A percentile compares a stretch with the other conserved stretches of the same genome.
Evolutionary conservation across 2,329 filamentous ascomycete species (phyloP).

Genomic region (Xylaria sp.): DNA sequence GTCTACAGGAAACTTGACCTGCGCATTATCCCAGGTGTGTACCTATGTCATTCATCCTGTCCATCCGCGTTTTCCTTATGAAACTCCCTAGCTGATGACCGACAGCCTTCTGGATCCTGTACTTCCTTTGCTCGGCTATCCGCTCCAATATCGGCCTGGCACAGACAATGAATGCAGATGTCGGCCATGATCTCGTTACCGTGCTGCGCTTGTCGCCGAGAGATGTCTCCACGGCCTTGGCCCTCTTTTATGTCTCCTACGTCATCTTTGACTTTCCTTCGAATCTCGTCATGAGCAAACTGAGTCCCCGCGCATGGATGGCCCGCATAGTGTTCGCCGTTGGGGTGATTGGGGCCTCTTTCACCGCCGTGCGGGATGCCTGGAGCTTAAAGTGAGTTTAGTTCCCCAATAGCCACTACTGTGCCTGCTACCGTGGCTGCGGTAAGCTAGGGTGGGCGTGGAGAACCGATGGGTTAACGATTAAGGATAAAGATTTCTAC

Average conservation of each 20-base stretch:
- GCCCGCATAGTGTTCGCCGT: conserved; percentile 87
- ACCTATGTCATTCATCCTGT: neutral
- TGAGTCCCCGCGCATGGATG: conserved; percentile 91
- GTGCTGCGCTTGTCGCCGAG: conserved; percentile 72
- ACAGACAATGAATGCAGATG: conserved; percentile 85
- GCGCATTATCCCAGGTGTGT: conserved; percentile 63
- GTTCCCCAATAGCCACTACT: neutral
- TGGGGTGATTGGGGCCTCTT: conserved; percentile 81
- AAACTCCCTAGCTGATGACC: conserved; percentile 9
- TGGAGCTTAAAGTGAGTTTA: conserved; percentile 78
- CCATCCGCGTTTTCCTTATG: neutral
- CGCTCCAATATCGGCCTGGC: conserved; percentile 90
- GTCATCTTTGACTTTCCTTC: conserved; percentile 89
- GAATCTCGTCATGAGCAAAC: conserved; percentile 84
- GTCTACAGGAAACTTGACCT: conserved; percentile 64
- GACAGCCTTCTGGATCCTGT: conserved; percentile 82
- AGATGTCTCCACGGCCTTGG: conserved; percentile 82
- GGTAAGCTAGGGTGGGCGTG: neutral
- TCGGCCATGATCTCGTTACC: conserved; percentile 75
- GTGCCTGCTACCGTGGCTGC: neutral
- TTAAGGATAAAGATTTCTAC: conserved; percentile 62
- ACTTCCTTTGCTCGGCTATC: conserved; percentile 91
- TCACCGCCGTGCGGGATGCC: conserved; percentile 78
- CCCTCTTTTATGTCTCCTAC: conserved; percentile 91
- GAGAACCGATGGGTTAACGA: conserved; percentile 21